Evolutionary conservation across 176 grass and related monocot genomes (phyloP).

Genomic region (Poa pratensis): DNA sequence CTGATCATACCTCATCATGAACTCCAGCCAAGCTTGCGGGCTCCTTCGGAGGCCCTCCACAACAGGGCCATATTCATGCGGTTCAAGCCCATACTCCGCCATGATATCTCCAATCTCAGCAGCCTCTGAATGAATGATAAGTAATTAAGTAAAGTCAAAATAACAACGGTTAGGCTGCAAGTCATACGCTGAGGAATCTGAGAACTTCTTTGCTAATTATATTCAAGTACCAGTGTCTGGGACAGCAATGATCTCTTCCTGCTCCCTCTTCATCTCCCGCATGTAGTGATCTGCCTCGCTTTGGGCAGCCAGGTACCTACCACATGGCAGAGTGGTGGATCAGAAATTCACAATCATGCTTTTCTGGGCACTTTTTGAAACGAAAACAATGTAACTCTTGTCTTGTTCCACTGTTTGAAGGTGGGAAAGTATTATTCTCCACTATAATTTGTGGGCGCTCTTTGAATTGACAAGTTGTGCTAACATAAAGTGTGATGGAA

Average conservation of each 20-base stretch:
- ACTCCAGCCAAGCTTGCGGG: conserved; percentile 85
- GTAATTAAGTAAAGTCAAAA: neutral
- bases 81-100: conserved; percentile 70
- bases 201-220: neutral
- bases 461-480: conserved; percentile 15
- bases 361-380: conserved; percentile 22
- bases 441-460: neutral
- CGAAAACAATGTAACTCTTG: conserved; percentile 31
- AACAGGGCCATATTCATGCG: conserved; percentile 70
- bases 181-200: neutral
- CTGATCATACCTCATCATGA: conserved; percentile 89
- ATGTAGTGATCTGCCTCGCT: conserved; percentile 89
- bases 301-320: conserved; percentile 82
- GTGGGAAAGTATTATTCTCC: conserved; percentile 37
- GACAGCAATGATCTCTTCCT: conserved; percentile 76
- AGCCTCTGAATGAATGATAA: conserved; percentile 61
- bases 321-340: conserved; percentile 20
- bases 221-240: conserved; percentile 70
- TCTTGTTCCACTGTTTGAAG: conserved; percentile 31
- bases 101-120: conserved; percentile 89
- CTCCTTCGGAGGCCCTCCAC: conserved; percentile 71
- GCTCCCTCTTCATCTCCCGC: conserved; percentile 73
- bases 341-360: conserved; percentile 26
- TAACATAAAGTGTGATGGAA: conserved; percentile 40
- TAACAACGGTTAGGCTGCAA: neutral